Evolutionary conservation across 2,329 filamentous ascomycete genomes (phyloP).

Genomic region (Beauveria australis): DNA sequence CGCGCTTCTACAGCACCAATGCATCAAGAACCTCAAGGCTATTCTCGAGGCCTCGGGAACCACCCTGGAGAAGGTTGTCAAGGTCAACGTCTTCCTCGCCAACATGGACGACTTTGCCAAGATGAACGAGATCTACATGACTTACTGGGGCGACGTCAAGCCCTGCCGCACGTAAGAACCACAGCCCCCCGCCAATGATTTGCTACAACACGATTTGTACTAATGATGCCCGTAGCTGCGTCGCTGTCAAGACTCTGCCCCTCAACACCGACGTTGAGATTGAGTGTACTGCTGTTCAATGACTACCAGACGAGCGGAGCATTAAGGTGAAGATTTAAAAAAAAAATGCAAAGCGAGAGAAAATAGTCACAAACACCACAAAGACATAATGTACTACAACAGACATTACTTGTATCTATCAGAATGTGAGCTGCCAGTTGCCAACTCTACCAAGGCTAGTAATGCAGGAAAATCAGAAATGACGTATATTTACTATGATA

Average conservation of each 20-base stretch:
- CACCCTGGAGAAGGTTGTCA: slow-evolving; percentile 57
- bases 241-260: slow-evolving; percentile 22
- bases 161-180: slow-evolving; percentile 33
- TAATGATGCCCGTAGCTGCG: slow-evolving; percentile 19
- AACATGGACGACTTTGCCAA: slow-evolving; percentile 66
- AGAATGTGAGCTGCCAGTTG: no score
- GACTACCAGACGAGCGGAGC: neutral
- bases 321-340: neutral
- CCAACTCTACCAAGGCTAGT: neutral
- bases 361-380: neutral
- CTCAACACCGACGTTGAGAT: slow-evolving; percentile 12
- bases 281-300: slow-evolving; percentile 25
- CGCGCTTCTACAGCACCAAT: slow-evolving; percentile 38
- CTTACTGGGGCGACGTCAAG: slow-evolving; percentile 53
- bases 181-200: neutral
- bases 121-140: slow-evolving; percentile 67
- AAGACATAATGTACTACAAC: neutral
- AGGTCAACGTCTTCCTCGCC: slow-evolving; percentile 65
- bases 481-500: no score
- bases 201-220: neutral
- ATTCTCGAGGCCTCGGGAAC: slow-evolving; percentile 63
- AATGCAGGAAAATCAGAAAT: neutral
- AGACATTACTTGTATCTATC: neutral
- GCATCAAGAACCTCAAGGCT: slow-evolving; percentile 62
- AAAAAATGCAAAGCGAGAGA: neutral